Evolutionary conservation across 2,329 filamentous ascomycete genomes (phyloP), one percentile per base, ranked within the genome.

Genomic region (Beauveria sp.): DNA sequence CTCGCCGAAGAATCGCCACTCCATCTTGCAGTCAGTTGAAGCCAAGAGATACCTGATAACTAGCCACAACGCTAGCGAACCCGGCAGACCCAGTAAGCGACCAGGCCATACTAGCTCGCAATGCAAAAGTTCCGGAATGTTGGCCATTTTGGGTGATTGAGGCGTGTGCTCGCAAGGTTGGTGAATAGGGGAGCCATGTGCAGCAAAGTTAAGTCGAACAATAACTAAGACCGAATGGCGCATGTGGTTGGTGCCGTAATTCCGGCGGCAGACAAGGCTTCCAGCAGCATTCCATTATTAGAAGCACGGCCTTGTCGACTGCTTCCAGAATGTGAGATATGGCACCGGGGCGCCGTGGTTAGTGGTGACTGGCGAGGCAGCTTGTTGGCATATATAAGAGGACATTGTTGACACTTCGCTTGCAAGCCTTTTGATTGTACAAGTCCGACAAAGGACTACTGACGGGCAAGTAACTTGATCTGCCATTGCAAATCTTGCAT

Each of bases 51-150:
- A 28, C n/a, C 26, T 60, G 56, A 60, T 31, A 10, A 9, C 31
- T 59, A 52, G 40, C 49, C 22, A 22, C 48, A 53, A 45, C 49
- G 49, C 57, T 60, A 60, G 40, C 48, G 38, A 53, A 42, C 34
- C 31, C 14, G 45, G 49, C 48, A n/a, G 34, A 50, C 38, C 46
- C 22, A 31, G 22, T 24, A 26, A 40, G 49, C 55, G 55, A 57
- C 55, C 20, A 57, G 34, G 14, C 9, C 43, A 12, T 31, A 31
- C 40, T 48, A 57, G 55, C 43, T 40, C 20, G 55, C 20, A 8
- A 31, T 31, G 28, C 57, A 60, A 53, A 60, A 60, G 57, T 60
- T 46, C 57, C 57, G 38, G 49, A 38, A 20, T 45, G 49, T 45
- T 52, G 49, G 31, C 57, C 49, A 34, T 60, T 60, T 60, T 42